A percentile compares a stretch with the other conserved stretches of the same genome.
Evolutionary conservation across 805 yeast genomes (phyloP).

Genomic region (Yamadazyma kitorensis): DNA sequence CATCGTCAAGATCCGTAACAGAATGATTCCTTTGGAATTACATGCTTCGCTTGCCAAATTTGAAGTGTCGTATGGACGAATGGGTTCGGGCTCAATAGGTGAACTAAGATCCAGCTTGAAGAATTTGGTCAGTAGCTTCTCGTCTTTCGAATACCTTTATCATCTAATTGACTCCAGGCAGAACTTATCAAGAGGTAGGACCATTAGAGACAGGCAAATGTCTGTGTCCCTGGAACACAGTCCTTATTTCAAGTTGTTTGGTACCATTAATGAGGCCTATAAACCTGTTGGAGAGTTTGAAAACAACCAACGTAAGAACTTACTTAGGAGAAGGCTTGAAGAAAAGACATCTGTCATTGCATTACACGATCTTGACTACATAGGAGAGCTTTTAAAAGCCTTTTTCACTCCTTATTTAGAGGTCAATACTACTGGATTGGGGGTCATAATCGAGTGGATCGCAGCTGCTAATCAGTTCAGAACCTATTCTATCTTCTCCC

Average conservation of each 20-base stretch:
- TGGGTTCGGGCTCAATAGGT: constrained; percentile 25
- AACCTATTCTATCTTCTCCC: constrained; percentile 14
- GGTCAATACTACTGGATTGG: constrained; percentile 16
- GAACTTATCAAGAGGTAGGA: constrained; percentile 17
- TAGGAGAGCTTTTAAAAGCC: constrained; percentile 19
- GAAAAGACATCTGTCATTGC: constrained; percentile 15
- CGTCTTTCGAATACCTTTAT: constrained; percentile 27
- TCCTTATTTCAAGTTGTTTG: constrained; percentile 21
- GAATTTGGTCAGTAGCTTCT: constrained; percentile 18
- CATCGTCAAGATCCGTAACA: constrained; percentile 17
- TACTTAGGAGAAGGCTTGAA: constrained; percentile 17
- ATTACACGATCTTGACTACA: constrained; percentile 23
- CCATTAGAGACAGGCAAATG: constrained; percentile 15
- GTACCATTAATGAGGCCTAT: constrained; percentile 26
- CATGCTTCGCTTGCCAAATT: constrained; percentile 16
- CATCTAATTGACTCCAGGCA: constrained; percentile 25
- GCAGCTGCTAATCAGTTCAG: constrained; percentile 28
- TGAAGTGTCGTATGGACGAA: constrained; percentile 27
- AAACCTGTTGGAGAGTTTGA: constrained; percentile 29
- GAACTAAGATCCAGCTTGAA: constrained; percentile 24
- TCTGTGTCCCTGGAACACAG: constrained; percentile 9
- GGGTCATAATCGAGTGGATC: constrained; percentile 22
- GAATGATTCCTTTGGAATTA: constrained; percentile 18
- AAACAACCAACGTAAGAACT: constrained; percentile 15
- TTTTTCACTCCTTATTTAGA: constrained; percentile 17